Base-by-base conservation (phyloP, 805 yeast species). In the Priceomyces medius region DNA sequence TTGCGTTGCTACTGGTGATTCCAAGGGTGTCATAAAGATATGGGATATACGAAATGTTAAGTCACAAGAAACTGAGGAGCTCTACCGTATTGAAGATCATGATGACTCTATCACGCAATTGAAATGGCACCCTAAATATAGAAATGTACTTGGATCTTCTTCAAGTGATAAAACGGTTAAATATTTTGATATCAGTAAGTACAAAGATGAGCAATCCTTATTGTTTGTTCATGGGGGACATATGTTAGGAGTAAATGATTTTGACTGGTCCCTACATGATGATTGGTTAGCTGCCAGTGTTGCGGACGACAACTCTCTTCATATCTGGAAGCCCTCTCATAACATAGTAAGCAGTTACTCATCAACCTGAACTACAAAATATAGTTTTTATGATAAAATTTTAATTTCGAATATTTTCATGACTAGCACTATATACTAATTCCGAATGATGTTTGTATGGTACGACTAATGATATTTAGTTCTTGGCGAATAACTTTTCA, bases 181-280 rank as follows among this genome's bases (percentile, higher is more conserved):
- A 51, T 28, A 88, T 2, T 81, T 83, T 78, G 85, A 85, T 51
- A 56, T 78, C 3, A 47, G 71, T 4, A 46, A 51, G 16, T 50
- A 48, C 6, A 46, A 54, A 19, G 45, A 51, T 3, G 52, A 53
- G 3, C 55, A 60, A 51, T 38, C 46, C 7, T 54, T 75, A 39
- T 34, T 79, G 6, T 89, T 90, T 55, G 71, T 73, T 3, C 98
- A 90, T 61, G 83, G 81, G 3, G 97, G 97, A 0, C 98, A 90
- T 59, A 75, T 83, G 76, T 68, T 84, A n/a, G 89, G 91, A 3
- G 87, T 90, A 2, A 85, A 84, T 49, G 97, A 89, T 52, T 63
- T 88, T 20, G 74, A 80, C 24, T 90, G 97, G 97, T 85, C 86
- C 42, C 76, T 80, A 0, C 80, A 80, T 44, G 85, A 79, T 42